Evolutionary conservation across 768 basidiomycete genomes (phyloP).

Genomic region (Auricularia sp.): DNA sequence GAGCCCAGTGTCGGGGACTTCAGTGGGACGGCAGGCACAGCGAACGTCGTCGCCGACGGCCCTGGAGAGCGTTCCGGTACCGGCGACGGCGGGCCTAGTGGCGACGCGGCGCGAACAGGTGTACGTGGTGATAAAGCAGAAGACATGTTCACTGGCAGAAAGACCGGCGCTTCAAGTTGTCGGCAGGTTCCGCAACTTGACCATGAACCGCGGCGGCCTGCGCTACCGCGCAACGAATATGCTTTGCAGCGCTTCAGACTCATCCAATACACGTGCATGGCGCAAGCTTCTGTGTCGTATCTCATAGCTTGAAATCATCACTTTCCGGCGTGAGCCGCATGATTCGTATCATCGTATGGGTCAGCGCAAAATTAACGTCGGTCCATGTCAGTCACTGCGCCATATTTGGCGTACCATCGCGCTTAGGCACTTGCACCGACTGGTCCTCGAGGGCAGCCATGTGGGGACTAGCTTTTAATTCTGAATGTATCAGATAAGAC

Average conservation of each 20-base stretch:
- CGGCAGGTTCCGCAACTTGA: neutral
- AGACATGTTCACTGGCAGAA: neutral
- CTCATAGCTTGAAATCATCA: no score
- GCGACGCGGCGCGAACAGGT: slow-evolving; percentile 29
- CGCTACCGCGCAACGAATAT: no score
- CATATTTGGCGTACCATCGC: no score
- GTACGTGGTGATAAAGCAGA: neutral
- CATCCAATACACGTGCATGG: neutral
- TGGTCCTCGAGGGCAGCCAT: no score
- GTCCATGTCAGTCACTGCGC: no score
- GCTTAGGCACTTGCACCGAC: no score
- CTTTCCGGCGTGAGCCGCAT: neutral
- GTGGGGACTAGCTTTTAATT: no score
- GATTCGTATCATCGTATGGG: neutral
- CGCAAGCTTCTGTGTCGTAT: no score
- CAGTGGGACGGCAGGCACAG: neutral
- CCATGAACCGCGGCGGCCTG: neutral
- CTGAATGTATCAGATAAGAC: no score
- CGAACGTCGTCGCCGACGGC: slow-evolving; percentile 8
- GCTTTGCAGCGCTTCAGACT: neutral
- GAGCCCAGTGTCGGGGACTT: slow-evolving; percentile 14
- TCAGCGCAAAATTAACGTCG: neutral
- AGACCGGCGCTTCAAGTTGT: neutral
- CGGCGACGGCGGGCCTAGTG: slow-evolving; percentile 35
- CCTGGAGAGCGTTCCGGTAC: slow-evolving; percentile 13